Percentiles rank a stretch among this genome's conserved stretches.
Conservation (phyloP, 805 yeast genomes). For the Nakazawaea wickerhamii region DNA sequence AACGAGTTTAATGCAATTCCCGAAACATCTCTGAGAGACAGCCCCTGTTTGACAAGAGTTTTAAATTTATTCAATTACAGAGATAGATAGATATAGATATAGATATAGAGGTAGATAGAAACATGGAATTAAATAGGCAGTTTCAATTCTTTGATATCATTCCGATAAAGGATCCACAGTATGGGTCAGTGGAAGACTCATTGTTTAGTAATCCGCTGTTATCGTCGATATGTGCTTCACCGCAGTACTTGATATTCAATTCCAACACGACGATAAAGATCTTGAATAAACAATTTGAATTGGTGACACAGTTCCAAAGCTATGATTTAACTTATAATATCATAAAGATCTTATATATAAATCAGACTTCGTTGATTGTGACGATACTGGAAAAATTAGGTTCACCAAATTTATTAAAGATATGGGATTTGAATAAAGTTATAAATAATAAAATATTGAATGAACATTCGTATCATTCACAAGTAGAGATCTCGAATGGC, state of each 20-base stretch:
- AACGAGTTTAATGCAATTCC: background rate
- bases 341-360: slow-evolving; percentile 46
- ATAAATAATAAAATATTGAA: slow-evolving; percentile 22
- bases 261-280: slow-evolving; percentile 50
- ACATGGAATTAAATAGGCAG: slow-evolving; percentile 38
- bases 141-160: slow-evolving; percentile 80
- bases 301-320: slow-evolving; percentile 50
- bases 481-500: slow-evolving; percentile 62
- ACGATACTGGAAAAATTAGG: slow-evolving; percentile 77
- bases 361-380: slow-evolving; percentile 47
- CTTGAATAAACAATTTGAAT: slow-evolving; percentile 43
- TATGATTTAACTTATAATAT: slow-evolving; percentile 63
- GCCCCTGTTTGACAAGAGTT: background rate
- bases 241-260: slow-evolving; percentile 55
- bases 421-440: slow-evolving; percentile 67
- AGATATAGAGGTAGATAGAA: slow-evolving; percentile 46
- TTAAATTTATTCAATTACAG: too few species aligned
- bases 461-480: slow-evolving; percentile 45
- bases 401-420: slow-evolving; percentile 55
- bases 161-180: slow-evolving; percentile 81
- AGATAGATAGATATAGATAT: background rate
- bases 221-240: slow-evolving; percentile 56
- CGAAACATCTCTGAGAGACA: background rate
- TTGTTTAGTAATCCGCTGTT: slow-evolving; percentile 77
- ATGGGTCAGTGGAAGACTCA: slow-evolving; percentile 47